Conservation (phyloP, 768 basidiomycete genomes). For the Hygrocybe coccinea region DNA sequence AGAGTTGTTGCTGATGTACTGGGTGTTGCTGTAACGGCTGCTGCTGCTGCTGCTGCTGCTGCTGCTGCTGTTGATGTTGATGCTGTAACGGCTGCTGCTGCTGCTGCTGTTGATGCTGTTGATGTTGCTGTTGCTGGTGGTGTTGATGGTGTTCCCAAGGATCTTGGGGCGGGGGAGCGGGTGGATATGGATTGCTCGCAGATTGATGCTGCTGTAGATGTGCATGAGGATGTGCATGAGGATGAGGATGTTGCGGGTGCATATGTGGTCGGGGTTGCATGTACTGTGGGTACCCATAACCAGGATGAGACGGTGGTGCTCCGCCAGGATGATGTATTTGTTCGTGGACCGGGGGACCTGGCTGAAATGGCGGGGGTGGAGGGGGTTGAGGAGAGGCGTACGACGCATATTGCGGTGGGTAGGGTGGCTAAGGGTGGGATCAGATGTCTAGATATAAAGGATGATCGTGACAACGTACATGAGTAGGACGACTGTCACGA, state of each 20-base stretch:
- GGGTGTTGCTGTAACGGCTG: slow-evolving; percentile 13
- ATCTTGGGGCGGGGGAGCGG: slow-evolving; percentile 20
- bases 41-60: slow-evolving; percentile 10
- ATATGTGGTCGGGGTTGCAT: slow-evolving; percentile 28
- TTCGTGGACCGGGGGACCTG: slow-evolving; percentile 36
- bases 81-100: slow-evolving; percentile 15
- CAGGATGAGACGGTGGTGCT: slow-evolving; percentile 30
- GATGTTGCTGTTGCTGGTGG: slow-evolving; percentile 22
- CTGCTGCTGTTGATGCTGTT: slow-evolving; percentile 14
- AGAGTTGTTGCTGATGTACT: slow-evolving; percentile 18
- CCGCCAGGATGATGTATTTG: slow-evolving; percentile 39
- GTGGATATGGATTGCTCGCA: slow-evolving; percentile 5
- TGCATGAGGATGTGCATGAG: slow-evolving; percentile 24
- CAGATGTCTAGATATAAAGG: slow-evolving; percentile 6
- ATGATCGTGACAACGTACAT: slow-evolving; percentile 37
- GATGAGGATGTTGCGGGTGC: slow-evolving; percentile 15
- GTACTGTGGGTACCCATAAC: slow-evolving; percentile 33
- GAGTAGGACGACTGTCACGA: slow-evolving; percentile 46
- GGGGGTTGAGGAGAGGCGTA: slow-evolving; percentile 36
- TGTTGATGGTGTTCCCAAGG: slow-evolving; percentile 19
- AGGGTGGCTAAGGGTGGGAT: slow-evolving; percentile 25
- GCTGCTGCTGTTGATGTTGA: slow-evolving; percentile 6
- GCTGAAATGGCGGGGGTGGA: slow-evolving; percentile 25
- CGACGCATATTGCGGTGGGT: slow-evolving; percentile 41
- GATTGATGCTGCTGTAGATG: slow-evolving; percentile 8